A percentile compares a stretch with the other conserved stretches of the same genome.
Evolutionary conservation across 371 early-diverging fungal genomes (phyloP).

Genomic region (Batrachochytrium dendrobatidis): DNA sequence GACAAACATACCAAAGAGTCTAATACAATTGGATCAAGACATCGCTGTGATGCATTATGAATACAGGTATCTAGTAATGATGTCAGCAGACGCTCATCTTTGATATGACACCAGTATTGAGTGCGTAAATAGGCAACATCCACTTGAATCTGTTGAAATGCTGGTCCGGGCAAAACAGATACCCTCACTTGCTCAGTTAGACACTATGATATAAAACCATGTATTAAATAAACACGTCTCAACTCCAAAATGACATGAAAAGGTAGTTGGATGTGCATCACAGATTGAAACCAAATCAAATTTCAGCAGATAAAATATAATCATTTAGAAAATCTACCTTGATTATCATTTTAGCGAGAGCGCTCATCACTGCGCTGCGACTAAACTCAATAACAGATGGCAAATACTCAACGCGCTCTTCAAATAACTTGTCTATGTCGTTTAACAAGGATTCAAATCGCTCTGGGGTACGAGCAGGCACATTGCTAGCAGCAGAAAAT

Average conservation of each 20-base stretch:
- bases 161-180: background rate
- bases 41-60: background rate
- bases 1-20: background rate
- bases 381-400: constrained; percentile 47
- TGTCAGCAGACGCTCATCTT: background rate
- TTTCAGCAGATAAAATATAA: too few species aligned
- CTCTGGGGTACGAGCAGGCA: background rate
- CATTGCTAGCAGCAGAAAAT: too few species aligned
- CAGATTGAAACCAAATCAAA: too few species aligned
- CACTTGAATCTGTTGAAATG: constrained; percentile 18
- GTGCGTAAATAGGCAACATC: constrained; percentile 9
- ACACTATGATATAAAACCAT: constrained; percentile 4
- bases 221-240: too few species aligned
- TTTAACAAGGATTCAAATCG: constrained; percentile 40
- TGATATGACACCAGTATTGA: background rate
- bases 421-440: constrained; percentile 63
- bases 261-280: too few species aligned
- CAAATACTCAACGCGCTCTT: constrained; percentile 58
- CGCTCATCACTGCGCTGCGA: constrained; percentile 41
- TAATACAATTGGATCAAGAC: background rate
- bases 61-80: background rate
- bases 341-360: constrained; percentile 47
- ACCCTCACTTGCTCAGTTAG: constrained; percentile 14
- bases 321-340: constrained; percentile 44
- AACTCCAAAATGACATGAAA: too few species aligned